Percentiles rank a stretch among this genome's conserved stretches.
These are phyloP conservation scores for Saxophila tyrrhenica DNA, from an alignment of 495 filamentous ascomycete genomes.

Conservation along the genomic window DNA sequence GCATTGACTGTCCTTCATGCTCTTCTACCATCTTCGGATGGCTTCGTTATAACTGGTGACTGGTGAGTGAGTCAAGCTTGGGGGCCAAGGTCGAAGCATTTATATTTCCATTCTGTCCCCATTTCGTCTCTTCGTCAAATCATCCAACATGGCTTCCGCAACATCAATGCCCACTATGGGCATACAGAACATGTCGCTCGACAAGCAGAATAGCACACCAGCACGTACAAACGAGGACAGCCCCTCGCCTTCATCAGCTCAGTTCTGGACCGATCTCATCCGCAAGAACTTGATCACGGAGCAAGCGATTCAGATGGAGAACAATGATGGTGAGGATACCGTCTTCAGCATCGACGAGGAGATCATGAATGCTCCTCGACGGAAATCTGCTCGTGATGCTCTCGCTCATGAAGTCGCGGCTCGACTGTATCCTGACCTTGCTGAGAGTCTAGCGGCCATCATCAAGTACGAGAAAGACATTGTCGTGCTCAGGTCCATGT, in stretches of 20 bases:
- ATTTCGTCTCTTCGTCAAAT: neutral
- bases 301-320: neutral
- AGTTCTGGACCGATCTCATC: neutral
- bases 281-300: neutral
- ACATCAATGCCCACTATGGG: neutral
- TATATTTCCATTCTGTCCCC: too few relatives aligned
- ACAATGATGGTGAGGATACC: neutral
- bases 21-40: neutral
- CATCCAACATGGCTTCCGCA: neutral
- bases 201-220: neutral
- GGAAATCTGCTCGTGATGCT: conserved; percentile 14
- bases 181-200: neutral
- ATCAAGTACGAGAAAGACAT: conserved; percentile 27
- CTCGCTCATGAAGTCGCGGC: conserved; percentile 19
- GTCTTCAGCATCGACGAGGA: conserved; percentile 10
- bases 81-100: too few relatives aligned
- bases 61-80: neutral
- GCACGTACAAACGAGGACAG: neutral
- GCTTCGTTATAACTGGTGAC: neutral
- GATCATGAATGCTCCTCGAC: conserved; percentile 21
- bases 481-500: conserved; percentile 13
- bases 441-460: conserved; percentile 17
- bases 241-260: neutral
- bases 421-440: conserved; percentile 15
- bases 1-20: neutral